Evolutionary conservation across 352 stramenopile species (phyloP).

Genomic region (Pythium myriotylum): DNA sequence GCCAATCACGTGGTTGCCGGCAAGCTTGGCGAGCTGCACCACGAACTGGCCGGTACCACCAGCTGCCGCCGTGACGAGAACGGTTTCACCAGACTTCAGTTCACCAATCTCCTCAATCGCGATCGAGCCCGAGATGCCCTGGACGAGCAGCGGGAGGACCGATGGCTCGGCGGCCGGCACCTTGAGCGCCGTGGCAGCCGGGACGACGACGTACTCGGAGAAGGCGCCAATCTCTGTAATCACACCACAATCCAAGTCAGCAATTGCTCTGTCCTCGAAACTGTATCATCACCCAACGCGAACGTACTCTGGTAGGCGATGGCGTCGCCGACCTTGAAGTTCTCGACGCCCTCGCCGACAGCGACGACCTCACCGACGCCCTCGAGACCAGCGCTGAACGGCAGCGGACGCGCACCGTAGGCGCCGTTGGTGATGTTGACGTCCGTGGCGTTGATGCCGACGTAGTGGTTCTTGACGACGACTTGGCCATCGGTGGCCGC

Average conservation of each 20-base stretch:
- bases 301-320: constrained; percentile 43
- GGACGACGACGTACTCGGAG: constrained; percentile 25
- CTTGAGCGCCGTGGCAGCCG: constrained; percentile 16
- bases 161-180: constrained; percentile 9
- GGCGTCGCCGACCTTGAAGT: constrained; percentile 49
- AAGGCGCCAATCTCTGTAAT: constrained; percentile 22
- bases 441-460: constrained; percentile 18
- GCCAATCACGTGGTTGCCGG: constrained; percentile 79
- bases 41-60: constrained; percentile 86
- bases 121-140: constrained; percentile 45
- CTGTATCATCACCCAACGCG: neutral
- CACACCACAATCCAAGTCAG: neutral
- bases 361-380: constrained; percentile 41
- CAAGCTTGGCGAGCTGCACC: constrained; percentile 83
- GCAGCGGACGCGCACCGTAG: constrained; percentile 36
- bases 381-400: constrained; percentile 50
- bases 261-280: neutral
- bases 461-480: constrained; percentile 31
- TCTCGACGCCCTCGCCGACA: constrained; percentile 46
- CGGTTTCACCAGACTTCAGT: constrained; percentile 60
- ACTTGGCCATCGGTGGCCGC: constrained; percentile 1
- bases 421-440: constrained; percentile 60
- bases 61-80: constrained; percentile 60
- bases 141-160: constrained; percentile 41
- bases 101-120: constrained; percentile 57